Conservation (phyloP, 345 rosid species). For the Eucalyptus leucophloia region DNA sequence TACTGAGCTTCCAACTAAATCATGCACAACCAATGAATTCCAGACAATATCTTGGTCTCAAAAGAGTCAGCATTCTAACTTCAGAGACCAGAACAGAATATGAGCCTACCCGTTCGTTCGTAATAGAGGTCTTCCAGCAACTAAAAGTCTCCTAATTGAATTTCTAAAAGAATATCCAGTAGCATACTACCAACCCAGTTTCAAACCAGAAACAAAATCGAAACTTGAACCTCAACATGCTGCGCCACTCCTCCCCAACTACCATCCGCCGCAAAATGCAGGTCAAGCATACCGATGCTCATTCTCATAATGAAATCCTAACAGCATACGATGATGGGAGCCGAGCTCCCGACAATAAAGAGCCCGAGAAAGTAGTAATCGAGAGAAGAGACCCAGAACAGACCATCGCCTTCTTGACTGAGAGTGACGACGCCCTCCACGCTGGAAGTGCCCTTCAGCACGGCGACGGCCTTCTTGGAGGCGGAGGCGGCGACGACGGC, state of each 20-base stretch:
- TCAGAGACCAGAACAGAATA: neutral
- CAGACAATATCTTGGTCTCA: neutral
- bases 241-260: neutral
- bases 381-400: neutral
- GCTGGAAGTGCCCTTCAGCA: constrained; percentile 65
- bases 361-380: neutral
- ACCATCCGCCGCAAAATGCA: neutral
- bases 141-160: neutral
- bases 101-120: neutral
- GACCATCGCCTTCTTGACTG: constrained; percentile 70
- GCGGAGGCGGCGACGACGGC: constrained; percentile 43
- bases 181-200: neutral
- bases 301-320: neutral
- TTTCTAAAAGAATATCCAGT: neutral
- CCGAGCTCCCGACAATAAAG: neutral
- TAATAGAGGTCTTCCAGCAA: neutral
- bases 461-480: constrained; percentile 81
- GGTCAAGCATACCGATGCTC: neutral
- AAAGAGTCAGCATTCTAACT: neutral
- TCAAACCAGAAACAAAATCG: neutral
- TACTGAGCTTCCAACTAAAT: neutral
- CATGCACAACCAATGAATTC: neutral
- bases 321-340: neutral
- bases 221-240: neutral
- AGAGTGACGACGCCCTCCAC: constrained; percentile 87